A percentile compares a stretch with the other conserved stretches of the same genome.
Evolutionary conservation across 208 protist species (phyloP).

Genomic region (Kentomonas sorsogonicus): DNA sequence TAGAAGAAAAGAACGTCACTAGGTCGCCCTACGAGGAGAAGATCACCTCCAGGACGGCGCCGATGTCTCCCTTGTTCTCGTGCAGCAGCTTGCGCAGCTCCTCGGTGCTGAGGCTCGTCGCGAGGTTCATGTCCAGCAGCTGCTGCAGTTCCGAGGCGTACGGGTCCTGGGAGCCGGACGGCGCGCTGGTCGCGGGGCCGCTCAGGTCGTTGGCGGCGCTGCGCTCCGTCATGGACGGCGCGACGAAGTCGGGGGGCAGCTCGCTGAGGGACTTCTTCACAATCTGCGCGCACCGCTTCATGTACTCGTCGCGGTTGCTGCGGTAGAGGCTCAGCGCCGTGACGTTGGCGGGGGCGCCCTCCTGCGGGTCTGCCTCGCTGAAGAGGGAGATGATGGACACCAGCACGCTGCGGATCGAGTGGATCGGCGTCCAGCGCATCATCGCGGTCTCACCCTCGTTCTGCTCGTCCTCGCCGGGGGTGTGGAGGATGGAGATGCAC

Average conservation of each 20-base stretch:
- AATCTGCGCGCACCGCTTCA: conserved; percentile 48
- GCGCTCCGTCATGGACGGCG: conserved; percentile 58
- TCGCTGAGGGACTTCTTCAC: conserved; percentile 84
- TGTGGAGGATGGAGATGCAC: conserved; percentile 98
- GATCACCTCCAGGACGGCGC: conserved; percentile 52
- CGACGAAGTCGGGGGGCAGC: conserved; percentile 85
- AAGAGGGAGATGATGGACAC: conserved; percentile 93
- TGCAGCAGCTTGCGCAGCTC: conserved; percentile 55
- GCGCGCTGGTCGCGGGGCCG: neutral
- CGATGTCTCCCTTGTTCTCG: conserved; percentile 68
- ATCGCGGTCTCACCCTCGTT: conserved; percentile 84
- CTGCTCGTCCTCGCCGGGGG: conserved; percentile 94
- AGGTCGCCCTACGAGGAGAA: conserved; percentile 5
- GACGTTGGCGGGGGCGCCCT: conserved; percentile 94
- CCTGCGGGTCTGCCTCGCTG: conserved; percentile 91
- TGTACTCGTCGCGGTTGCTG: conserved; percentile 63
- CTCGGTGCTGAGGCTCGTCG: conserved; percentile 43
- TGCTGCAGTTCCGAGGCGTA: conserved; percentile 70
- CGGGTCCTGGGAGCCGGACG: conserved; percentile 6
- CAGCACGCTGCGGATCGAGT: conserved; percentile 93
- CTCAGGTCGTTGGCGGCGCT: conserved; percentile 41
- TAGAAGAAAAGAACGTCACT: too few relatives aligned
- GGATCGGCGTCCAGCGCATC: conserved; percentile 96
- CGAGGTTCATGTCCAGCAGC: conserved; percentile 65
- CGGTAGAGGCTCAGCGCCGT: conserved; percentile 88